A percentile compares a stretch with the other conserved stretches of the same genome.
Conservation (phyloP, 1,284 basidiomycete genomes). For the Meripilus lineatus region DNA sequence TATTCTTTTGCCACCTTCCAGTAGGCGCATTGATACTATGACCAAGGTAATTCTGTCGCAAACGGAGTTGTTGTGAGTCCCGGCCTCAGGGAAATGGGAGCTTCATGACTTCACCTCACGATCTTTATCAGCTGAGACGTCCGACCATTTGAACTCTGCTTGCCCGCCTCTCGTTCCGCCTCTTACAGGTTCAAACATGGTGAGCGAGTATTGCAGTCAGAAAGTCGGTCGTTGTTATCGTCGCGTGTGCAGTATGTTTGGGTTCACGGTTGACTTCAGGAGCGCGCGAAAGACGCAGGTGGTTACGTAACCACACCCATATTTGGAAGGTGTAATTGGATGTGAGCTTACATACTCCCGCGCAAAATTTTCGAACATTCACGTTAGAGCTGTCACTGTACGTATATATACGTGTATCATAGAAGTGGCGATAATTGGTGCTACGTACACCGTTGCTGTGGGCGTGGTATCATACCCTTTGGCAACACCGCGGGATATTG, state of each 20-base stretch:
- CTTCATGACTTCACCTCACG: conserved; percentile 54
- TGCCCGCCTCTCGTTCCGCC: conserved; percentile 86
- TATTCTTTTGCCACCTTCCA: conserved; percentile 93
- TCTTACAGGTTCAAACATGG: conserved; percentile 77
- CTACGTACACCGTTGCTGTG: too few species aligned
- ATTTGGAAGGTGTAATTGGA: too few species aligned
- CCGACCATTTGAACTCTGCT: conserved; percentile 89
- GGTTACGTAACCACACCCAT: too few species aligned
- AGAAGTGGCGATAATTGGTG: too few species aligned
- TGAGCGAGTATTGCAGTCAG: not conserved
- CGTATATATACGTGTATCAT: too few species aligned
- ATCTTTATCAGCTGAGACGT: conserved; percentile 88
- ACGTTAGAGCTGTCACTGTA: too few species aligned
- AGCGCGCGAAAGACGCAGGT: too few species aligned
- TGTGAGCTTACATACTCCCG: too few species aligned
- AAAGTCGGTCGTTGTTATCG: not conserved
- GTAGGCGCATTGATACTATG: conserved; percentile 91
- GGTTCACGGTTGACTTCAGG: not conserved
- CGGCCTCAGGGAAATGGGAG: not conserved
- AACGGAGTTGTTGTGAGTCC: not conserved
- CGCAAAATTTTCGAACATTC: too few species aligned
- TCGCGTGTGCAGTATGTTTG: not conserved
- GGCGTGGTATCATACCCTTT: too few species aligned
- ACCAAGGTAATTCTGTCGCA: conserved; percentile 77
- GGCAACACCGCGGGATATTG: too few species aligned